Base-by-base conservation (phyloP, 2,329 filamentous ascomycete species). In the Bipolaris victoriae region DNA sequence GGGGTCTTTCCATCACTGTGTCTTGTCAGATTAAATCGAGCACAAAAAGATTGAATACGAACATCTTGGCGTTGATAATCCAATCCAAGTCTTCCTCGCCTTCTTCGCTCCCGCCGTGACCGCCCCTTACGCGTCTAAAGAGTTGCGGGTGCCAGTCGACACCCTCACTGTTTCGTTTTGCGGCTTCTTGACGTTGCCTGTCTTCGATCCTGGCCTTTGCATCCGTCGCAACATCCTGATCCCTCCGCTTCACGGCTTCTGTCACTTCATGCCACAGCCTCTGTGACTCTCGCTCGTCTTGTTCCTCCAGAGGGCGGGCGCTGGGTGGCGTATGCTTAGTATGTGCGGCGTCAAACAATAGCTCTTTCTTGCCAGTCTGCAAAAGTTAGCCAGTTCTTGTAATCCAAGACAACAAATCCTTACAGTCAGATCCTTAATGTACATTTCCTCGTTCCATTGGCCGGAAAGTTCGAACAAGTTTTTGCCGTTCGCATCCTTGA, bases 131-230 rank as follows among this genome's bases (percentile, higher is more conserved):
- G 46, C 80, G 80, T 58, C 92, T 86, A 82, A 99, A 99, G 11
- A 98, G 83, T 62, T 88, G 87, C 0, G 95, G 94, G 33, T 88
- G 86, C 95, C 95, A 99, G 62, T 96, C 91, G 7, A 92, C 81
- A 11, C 89, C 89, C 10, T 93, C 88, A 46, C 92, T 89, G 31
- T 85, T 85, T 68, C 95, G 85, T 70, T 86, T 86, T 16, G 92
- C 89, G 1, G 95, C 92, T 72, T 97, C 94, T 62, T 93, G 89
- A 70, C 95, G 86, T 77, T 99, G 95, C 71, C 86, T 88, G 69
- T 98, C 94, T 75, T 99, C 95, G 57, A 99, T 91, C 74, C 90
- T 90, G n/a, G 91, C 93, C 81, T 99, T 99, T 72, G 97, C 94
- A 62, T 95, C 90, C 0, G 95, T 99, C 3, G 95, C 95, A 7